Evolutionary conservation across 768 basidiomycete species (phyloP).

Genomic region (Termitomyces bulborhizus): DNA sequence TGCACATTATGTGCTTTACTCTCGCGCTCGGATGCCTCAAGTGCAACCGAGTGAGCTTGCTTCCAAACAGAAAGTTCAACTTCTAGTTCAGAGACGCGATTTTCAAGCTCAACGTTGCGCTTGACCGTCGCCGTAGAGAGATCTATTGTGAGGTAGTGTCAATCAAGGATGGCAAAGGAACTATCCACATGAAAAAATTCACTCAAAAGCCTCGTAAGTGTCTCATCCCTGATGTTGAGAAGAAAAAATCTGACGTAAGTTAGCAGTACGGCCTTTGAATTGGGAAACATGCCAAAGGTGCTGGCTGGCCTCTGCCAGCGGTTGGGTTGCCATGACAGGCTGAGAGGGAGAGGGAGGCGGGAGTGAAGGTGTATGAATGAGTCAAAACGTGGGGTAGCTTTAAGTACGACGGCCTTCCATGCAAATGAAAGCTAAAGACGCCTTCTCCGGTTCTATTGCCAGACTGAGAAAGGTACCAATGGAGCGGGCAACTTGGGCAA

Average conservation of each 20-base stretch:
- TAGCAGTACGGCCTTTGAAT: conserved; percentile 1
- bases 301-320: conserved; percentile 52
- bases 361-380: conserved; percentile 32
- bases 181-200: conserved; percentile 5
- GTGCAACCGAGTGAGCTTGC: conserved; percentile 56
- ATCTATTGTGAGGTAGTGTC: conserved; percentile 29
- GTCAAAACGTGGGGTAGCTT: conserved; percentile 33
- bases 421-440: conserved; percentile 44
- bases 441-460: conserved; percentile 52
- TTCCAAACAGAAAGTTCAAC: conserved; percentile 67
- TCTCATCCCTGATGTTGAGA: conserved; percentile 51
- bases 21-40: conserved; percentile 60
- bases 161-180: not conserved
- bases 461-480: conserved; percentile 33
- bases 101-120: conserved; percentile 58
- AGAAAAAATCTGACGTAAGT: conserved; percentile 14
- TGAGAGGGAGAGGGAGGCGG: conserved; percentile 28
- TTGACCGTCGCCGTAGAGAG: conserved; percentile 60
- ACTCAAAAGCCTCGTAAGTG: conserved; percentile 59
- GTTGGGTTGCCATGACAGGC: conserved; percentile 50
- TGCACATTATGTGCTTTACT: conserved; percentile 64
- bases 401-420: conserved; percentile 39
- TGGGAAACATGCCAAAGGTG: conserved; percentile 52
- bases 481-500: conserved; percentile 39
- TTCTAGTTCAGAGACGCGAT: conserved; percentile 60